Percentiles rank a stretch among this genome's conserved stretches.
phyloP scores from a whole-genome alignment of 805 yeast genomes.

The Isabelozyma rhagii region DNA sequence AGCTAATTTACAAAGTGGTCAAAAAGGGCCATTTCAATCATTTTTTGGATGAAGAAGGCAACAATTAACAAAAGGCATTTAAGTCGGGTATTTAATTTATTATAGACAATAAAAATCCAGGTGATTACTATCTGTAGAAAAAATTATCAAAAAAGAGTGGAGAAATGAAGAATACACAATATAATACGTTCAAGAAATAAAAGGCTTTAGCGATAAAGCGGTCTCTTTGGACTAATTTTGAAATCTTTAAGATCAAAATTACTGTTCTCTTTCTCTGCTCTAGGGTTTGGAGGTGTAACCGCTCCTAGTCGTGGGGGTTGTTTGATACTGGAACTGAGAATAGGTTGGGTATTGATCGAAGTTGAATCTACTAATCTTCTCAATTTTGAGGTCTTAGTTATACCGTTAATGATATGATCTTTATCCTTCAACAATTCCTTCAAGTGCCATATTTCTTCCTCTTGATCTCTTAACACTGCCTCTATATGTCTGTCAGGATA shows the following conservation, averaged over 20 bases:
- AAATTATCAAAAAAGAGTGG: not conserved
- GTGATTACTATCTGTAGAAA: not conserved
- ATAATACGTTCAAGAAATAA: not conserved
- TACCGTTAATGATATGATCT: constrained; percentile 73
- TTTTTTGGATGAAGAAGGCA: constrained; percentile 2
- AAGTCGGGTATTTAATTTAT: not conserved
- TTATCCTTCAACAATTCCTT: constrained; percentile 63
- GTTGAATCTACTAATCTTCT: constrained; percentile 44
- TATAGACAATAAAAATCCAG: not conserved
- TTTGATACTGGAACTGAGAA: not conserved
- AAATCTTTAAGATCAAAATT: not conserved
- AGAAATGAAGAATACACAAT: not conserved
- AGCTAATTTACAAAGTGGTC: constrained; percentile 25
- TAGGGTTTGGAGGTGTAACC: not conserved
- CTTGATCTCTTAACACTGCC: constrained; percentile 52
- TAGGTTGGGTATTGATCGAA: constrained; percentile 8
- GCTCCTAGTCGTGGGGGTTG: not conserved
- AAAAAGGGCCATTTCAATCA: constrained; percentile 21
- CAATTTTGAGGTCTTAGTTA: constrained; percentile 62
- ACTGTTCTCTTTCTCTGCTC: constrained; percentile 7
- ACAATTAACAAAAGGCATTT: no score
- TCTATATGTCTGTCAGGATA: constrained; percentile 13
- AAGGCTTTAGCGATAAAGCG: not conserved
- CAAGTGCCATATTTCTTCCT: constrained; percentile 65
- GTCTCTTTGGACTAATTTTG: not conserved